phyloP scores from a whole-genome alignment of 2,329 filamentous ascomycete genomes.

The Tetracladium maxilliforme region DNA sequence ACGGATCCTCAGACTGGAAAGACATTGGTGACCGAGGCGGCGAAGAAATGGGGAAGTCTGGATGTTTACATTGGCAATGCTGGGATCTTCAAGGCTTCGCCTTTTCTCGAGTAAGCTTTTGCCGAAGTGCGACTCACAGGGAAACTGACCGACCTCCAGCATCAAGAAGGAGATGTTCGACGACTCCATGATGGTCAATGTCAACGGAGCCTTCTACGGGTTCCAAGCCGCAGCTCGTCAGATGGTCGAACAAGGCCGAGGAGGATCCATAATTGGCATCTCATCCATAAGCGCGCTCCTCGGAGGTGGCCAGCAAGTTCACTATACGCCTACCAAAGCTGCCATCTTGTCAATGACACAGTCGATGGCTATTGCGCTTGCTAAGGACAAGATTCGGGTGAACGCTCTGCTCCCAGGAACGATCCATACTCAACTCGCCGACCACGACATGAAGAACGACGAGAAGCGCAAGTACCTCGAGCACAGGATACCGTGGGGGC shows the following conservation, averaged over 20 bases:
- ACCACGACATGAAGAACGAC: constrained; percentile 60
- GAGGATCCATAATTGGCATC: constrained; percentile 69
- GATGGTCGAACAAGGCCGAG: constrained; percentile 55
- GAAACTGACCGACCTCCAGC: too few species aligned
- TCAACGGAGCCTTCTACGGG: constrained; percentile 78
- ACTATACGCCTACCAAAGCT: constrained; percentile 84
- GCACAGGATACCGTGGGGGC: constrained; percentile 61
- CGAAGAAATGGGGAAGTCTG: constrained; percentile 34
- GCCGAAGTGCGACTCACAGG: constrained; percentile 1
- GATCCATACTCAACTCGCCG: constrained; percentile 71
- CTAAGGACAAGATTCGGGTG: constrained; percentile 61
- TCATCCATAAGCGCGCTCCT: constrained; percentile 62
- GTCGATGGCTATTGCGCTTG: constrained; percentile 65
- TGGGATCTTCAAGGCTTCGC: too few species aligned
- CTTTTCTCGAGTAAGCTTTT: constrained; percentile 21
- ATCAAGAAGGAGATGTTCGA: constrained; percentile 56
- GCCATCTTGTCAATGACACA: constrained; percentile 73
- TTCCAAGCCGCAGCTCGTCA: constrained; percentile 74
- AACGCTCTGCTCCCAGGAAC: constrained; percentile 77
- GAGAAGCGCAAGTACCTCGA: constrained; percentile 68
- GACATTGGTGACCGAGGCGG: too few species aligned
- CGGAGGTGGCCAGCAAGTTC: constrained; percentile 63
- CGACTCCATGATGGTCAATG: constrained; percentile 63
- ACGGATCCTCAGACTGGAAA: constrained; percentile 58
- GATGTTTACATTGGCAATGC: constrained; percentile 14